A percentile compares a stretch with the other conserved stretches of the same genome.
Conservation (phyloP, 352 stramenopile genomes). For the Globisporangium nagaii region DNA sequence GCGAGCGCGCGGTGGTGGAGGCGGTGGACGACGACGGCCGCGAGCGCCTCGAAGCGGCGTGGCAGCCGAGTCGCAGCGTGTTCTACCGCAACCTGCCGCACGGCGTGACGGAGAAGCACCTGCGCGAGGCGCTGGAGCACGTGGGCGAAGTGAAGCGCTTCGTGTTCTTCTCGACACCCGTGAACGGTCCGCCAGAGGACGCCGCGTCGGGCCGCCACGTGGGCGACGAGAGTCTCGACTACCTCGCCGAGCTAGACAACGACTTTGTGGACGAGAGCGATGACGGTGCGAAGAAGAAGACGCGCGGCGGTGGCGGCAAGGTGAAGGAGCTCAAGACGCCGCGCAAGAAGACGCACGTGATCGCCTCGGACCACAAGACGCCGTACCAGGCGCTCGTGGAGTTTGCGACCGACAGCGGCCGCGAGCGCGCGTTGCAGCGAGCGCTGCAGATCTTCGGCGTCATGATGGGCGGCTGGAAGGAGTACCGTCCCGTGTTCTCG, state of each 20-base stretch:
- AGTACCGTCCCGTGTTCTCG: constrained; percentile 78
- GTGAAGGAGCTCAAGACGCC: constrained; percentile 34
- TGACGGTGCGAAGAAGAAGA: constrained; percentile 20
- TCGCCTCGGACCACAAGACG: constrained; percentile 74
- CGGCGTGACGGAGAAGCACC: constrained; percentile 56
- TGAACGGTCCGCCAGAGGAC: constrained; percentile 52
- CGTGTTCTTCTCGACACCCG: constrained; percentile 61
- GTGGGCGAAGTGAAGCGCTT: constrained; percentile 66
- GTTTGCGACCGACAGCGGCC: constrained; percentile 42
- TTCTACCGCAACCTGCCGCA: constrained; percentile 80
- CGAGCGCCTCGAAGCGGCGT: constrained; percentile 30
- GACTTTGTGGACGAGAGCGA: constrained; percentile 21
- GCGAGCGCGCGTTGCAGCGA: constrained; percentile 59
- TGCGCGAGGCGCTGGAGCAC: constrained; percentile 57
- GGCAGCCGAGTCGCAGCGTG: constrained; percentile 49
- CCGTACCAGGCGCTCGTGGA: constrained; percentile 69
- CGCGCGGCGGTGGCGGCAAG: constrained; percentile 8
- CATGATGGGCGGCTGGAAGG: constrained; percentile 81
- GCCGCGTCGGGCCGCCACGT: constrained; percentile 10
- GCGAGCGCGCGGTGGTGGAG: constrained; percentile 37
- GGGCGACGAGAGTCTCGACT: constrained; percentile 23
- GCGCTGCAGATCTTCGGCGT: constrained; percentile 85
- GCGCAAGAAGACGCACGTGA: constrained; percentile 56
- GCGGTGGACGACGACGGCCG: constrained; percentile 36
- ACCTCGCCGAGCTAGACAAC: constrained; percentile 23